Evolutionary conservation across 805 yeast species (phyloP).

Genomic region (Tetrapisispora namnaoensis): DNA sequence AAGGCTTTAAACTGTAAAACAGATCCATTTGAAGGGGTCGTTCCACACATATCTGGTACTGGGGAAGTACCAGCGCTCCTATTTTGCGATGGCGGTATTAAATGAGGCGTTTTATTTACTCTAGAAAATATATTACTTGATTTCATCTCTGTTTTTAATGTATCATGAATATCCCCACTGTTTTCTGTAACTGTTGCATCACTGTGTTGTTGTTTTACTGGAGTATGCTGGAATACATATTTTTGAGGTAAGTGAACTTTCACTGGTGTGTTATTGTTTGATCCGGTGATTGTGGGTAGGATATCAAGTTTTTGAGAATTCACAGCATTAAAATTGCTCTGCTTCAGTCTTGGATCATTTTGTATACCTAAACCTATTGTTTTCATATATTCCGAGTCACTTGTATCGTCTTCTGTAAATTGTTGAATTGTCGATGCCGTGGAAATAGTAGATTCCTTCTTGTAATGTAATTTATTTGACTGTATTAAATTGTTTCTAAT

Average conservation of each 20-base stretch:
- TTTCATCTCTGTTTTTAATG: background rate
- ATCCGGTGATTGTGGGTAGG: constrained; percentile 26
- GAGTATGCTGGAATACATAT: constrained; percentile 23
- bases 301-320: constrained; percentile 14
- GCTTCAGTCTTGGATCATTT: background rate
- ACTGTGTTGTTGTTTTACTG: constrained; percentile 8
- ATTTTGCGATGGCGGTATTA: constrained; percentile 7
- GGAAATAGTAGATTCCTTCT: constrained; percentile 21
- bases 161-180: background rate
- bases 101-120: constrained; percentile 9
- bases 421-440: constrained; percentile 28
- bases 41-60: background rate
- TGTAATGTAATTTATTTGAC: constrained; percentile 8
- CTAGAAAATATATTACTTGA: constrained; percentile 7
- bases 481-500: background rate
- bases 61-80: background rate
- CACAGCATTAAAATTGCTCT: background rate
- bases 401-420: constrained; percentile 12
- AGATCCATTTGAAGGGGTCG: constrained; percentile 1
- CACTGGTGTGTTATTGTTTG: constrained; percentile 21
- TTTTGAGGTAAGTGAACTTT: constrained; percentile 12
- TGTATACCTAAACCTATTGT: constrained; percentile 15
- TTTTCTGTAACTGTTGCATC: no score
- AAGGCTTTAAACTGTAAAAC: constrained; percentile 23
- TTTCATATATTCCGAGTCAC: constrained; percentile 6